These are phyloP conservation scores for Heracleum sosnowskyi DNA, from an alignment of 129 eudicot genomes.

Conservation along the genomic window DNA sequence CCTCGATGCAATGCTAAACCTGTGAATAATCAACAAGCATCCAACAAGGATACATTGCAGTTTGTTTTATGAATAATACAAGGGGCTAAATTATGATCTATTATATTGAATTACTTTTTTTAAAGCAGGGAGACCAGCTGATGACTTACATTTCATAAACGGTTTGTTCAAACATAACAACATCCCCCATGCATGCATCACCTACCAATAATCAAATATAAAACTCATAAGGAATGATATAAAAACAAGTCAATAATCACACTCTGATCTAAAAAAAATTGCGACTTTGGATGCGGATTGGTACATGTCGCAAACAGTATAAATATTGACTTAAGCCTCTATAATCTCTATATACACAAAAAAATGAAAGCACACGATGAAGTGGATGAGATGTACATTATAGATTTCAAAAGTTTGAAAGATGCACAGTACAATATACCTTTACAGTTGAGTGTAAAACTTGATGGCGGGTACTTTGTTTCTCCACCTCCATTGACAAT, in stretches of 20 bases:
- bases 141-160: conserved; percentile 75
- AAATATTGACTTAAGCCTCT: background rate
- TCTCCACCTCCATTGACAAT: conserved; percentile 68
- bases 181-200: conserved; percentile 88
- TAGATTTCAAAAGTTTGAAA: background rate
- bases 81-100: background rate
- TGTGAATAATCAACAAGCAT: conserved; percentile 18
- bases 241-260: background rate
- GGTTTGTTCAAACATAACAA: conserved; percentile 87
- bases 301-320: background rate
- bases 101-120: background rate
- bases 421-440: conserved; percentile 23
- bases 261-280: background rate
- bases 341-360: background rate
- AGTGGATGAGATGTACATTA: background rate
- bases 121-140: background rate
- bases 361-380: background rate
- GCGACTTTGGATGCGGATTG: background rate
- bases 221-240: background rate
- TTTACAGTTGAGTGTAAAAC: conserved; percentile 78
- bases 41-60: background rate
- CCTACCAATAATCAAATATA: conserved; percentile 39
- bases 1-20: conserved; percentile 78
- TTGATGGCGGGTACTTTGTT: conserved; percentile 59
- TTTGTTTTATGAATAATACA: background rate